Evolutionary conservation across 345 rosid genomes (phyloP), one percentile per base, ranked within the genome.

Genomic region (Citrus unshiu): DNA sequence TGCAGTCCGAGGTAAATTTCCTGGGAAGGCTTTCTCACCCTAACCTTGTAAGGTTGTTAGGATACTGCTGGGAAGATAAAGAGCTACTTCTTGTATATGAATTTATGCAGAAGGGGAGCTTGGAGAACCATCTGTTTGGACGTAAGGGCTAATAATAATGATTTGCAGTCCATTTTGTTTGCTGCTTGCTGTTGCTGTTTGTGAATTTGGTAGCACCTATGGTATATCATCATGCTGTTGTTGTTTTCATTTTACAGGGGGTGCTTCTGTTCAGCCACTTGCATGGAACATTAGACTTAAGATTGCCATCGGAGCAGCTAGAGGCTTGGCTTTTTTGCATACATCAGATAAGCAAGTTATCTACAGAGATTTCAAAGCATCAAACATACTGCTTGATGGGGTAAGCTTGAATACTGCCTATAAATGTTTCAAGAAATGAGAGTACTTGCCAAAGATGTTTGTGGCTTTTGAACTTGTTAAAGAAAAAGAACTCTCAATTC

Each of bases 101-200:
- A 78, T 95, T 85, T 71, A 92, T 93, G 98, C 98, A 92, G 70
- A 95, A 89, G 80, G 99, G 99, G 51, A 95, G 99, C 88, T 84
- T 95, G 86, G 99, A 93, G 83, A 89, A 95, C 83, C 99, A 95
- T 83, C 81, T 95, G 29, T 95, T 95, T 72, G 91, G 98, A 86
- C 88, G 93, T 88, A 88, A 87, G 91, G 62, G 69, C 80, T 75
- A 66, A 10, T 6, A 78, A 37, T n/a, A 51, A 43, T n/a, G 24
- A 68, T 68, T 76, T 58, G 32, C 27, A 56, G 68, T 71, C 60
- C 14, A 13, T 62, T 35, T 61, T 22, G 27, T 63, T 61, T 32
- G 14, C 21, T 10, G 6, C 9, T 71, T 61, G 18, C 59, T 46
- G 22, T 8, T 25, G 29, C 4, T 49, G 32, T 75, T 34, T 78